Percentiles rank a stretch among this genome's conserved stretches.
Conservation (phyloP, 2,329 filamentous ascomycete species). For the Orbilia ellipsospora region DNA sequence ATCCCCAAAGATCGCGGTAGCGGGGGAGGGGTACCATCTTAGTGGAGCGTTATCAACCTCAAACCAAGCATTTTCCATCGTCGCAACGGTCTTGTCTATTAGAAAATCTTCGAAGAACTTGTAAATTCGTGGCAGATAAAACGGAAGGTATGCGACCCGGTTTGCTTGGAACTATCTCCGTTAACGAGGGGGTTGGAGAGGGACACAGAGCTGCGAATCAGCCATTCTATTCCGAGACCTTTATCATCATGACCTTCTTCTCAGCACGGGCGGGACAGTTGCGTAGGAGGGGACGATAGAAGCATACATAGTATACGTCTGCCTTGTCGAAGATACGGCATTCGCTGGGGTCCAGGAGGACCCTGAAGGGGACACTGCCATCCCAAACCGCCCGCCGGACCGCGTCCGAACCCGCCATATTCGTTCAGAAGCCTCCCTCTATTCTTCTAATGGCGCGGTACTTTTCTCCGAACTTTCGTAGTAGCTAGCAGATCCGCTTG, state of each 20-base stretch:
- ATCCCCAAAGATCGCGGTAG: background rate
- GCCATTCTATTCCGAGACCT: constrained; percentile 30
- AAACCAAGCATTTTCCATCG: constrained; percentile 63
- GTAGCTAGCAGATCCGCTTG: background rate
- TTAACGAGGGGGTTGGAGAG: background rate
- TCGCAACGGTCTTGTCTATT: constrained; percentile 68
- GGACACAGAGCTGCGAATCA: constrained; percentile 39
- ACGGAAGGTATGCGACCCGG: constrained; percentile 75
- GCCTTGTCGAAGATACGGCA: constrained; percentile 58
- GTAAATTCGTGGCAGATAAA: constrained; percentile 72
- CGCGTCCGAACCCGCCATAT: constrained; percentile 24
- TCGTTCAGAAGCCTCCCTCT: background rate
- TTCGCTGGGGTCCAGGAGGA: constrained; percentile 58
- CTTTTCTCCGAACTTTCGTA: background rate
- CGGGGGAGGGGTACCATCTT: constrained; percentile 67
- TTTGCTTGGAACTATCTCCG: constrained; percentile 68
- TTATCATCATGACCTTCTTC: background rate
- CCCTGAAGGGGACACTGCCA: constrained; percentile 58
- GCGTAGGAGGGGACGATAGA: constrained; percentile 11
- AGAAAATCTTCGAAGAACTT: constrained; percentile 71
- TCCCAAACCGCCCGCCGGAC: constrained; percentile 58
- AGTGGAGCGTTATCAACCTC: constrained; percentile 75
- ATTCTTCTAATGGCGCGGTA: background rate
- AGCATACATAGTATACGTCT: constrained; percentile 58
- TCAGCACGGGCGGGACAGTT: constrained; percentile 28